Evolutionary conservation across 139 green algal genomes (phyloP).

Genomic region (Mychonastes homosphaera): DNA sequence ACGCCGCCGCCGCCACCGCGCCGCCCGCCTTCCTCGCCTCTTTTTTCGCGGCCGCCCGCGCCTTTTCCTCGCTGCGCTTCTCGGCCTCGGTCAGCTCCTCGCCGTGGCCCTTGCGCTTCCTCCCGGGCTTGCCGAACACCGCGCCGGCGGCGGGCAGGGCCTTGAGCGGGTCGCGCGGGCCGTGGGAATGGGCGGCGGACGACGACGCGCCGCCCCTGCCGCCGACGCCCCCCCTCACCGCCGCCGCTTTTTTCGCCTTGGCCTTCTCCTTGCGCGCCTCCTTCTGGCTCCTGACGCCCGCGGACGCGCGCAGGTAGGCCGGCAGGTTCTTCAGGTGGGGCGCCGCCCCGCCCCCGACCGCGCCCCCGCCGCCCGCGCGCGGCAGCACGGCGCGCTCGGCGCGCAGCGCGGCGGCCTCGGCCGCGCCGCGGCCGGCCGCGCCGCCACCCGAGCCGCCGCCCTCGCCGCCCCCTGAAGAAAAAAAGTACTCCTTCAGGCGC

Average conservation of each 20-base stretch:
- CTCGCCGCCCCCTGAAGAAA: not conserved
- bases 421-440: not conserved
- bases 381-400: not conserved
- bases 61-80: too few species aligned
- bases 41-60: too few species aligned
- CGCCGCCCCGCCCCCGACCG: constrained; percentile 22
- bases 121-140: constrained; percentile 30
- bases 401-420: not conserved
- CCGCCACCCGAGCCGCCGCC: too few species aligned
- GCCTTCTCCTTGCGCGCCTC: not conserved
- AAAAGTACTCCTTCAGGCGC: constrained; percentile 63
- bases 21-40: too few species aligned
- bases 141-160: not conserved
- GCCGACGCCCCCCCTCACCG: too few species aligned
- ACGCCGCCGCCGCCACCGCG: too few species aligned
- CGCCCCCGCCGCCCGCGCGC: not conserved
- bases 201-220: too few species aligned
- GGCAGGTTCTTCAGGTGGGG: constrained; percentile 71
- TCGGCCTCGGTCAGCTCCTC: constrained; percentile 21
- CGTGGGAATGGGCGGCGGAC: too few species aligned
- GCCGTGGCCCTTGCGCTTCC: constrained; percentile 20
- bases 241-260: too few species aligned
- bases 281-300: constrained; percentile 6
- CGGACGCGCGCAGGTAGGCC: constrained; percentile 47
- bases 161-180: constrained; percentile 2